phyloP scores from a whole-genome alignment of 805 yeast species.

The Spathaspora boniae region DNA sequence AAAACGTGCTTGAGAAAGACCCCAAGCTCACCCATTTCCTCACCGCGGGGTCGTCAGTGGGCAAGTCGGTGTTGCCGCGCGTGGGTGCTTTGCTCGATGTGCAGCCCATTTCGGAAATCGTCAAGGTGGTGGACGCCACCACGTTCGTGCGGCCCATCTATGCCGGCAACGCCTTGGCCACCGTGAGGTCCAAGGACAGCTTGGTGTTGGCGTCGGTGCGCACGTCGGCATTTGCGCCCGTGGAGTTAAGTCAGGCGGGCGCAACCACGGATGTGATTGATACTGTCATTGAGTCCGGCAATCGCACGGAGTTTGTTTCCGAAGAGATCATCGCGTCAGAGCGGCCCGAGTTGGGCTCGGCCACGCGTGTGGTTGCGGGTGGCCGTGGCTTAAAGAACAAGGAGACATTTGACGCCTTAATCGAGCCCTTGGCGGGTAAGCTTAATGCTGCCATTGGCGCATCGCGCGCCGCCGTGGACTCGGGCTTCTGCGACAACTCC shows the following conservation, averaged over 20 bases:
- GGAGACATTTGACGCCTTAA: conserved; percentile 73
- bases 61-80: conserved; percentile 84
- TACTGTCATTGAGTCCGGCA: conserved; percentile 33
- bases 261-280: conserved; percentile 46
- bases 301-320: conserved; percentile 61
- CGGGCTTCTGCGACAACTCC: conserved; percentile 94
- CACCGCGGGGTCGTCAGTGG: conserved; percentile 80
- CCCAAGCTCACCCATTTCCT: conserved; percentile 64
- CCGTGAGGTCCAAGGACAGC: conserved; percentile 68
- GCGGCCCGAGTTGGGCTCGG: conserved; percentile 88
- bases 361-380: conserved; percentile 79
- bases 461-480: conserved; percentile 95
- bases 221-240: conserved; percentile 66
- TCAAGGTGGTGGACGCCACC: conserved; percentile 57
- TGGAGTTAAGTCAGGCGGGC: conserved; percentile 29
- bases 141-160: conserved; percentile 91
- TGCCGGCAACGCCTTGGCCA: conserved; percentile 91
- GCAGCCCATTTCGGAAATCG: conserved; percentile 86
- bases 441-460: conserved; percentile 95
- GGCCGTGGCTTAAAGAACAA: conserved; percentile 92
- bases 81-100: conserved; percentile 79
- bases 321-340: conserved; percentile 74
- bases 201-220: conserved; percentile 74
- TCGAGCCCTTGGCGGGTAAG: conserved; percentile 81
- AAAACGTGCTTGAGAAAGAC: conserved; percentile 39